Conservation (phyloP, 108 stramenopile species). For the Nitzschia sp. region DNA sequence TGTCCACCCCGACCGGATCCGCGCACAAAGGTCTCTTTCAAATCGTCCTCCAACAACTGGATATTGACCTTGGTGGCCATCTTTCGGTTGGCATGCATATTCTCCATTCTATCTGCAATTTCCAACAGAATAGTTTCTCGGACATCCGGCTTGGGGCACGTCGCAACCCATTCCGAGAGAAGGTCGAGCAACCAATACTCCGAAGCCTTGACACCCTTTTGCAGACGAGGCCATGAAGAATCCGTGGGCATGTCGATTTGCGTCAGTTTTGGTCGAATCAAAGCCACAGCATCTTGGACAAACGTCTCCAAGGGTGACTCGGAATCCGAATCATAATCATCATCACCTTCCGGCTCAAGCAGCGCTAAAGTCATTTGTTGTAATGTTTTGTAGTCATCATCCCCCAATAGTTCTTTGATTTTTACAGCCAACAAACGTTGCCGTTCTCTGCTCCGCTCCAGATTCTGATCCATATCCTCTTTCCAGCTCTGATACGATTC, state of each 20-base stretch:
- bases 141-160: conserved; percentile 47
- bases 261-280: too few species aligned
- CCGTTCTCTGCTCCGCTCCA: conserved; percentile 43
- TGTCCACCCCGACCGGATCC: conserved; percentile 84
- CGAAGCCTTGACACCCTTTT: background rate
- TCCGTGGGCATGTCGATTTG: too few species aligned
- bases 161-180: conserved; percentile 37
- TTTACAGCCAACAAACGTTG: conserved; percentile 44
- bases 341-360: too few species aligned
- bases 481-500: conserved; percentile 81
- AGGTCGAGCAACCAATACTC: too few species aligned
- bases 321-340: too few species aligned
- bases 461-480: conserved; percentile 38
- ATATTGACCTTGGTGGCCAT: background rate
- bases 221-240: background rate
- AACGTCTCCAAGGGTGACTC: too few species aligned
- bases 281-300: too few species aligned
- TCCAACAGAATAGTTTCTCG: conserved; percentile 54
- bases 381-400: conserved; percentile 21
- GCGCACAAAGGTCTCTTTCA: conserved; percentile 78
- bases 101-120: conserved; percentile 36
- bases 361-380: too few species aligned
- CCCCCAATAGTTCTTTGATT: conserved; percentile 47
- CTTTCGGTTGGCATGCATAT: too few species aligned
- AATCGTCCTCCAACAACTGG: conserved; percentile 54